Base-by-base conservation (phyloP, 495 filamentous ascomycete genomes). In the Acidiella bohemica region DNA sequence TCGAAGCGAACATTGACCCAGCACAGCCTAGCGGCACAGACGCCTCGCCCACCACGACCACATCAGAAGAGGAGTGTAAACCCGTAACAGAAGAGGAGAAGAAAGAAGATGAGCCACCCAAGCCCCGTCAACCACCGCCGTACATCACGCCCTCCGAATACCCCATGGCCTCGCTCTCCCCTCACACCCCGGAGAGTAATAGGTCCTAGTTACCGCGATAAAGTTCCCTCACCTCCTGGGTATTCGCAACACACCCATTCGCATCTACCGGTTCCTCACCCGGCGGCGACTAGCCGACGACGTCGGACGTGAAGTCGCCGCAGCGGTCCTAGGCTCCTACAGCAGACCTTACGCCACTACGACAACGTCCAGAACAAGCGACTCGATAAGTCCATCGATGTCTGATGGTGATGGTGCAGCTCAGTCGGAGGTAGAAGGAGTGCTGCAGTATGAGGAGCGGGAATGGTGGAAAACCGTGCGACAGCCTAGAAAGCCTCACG, bases 171-270 rank as follows among this genome's bases (percentile, higher is more conserved):
- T 22, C 59, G 24, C 68, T 80, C 22, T 73, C 85, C 0, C 51
- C 67, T 16, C 57, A 66, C 16, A 62, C 80, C 20, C 87, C 86
- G 2, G 48, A 61, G 17, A 63, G 72, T 13, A 3, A 59, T 80
- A 37, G 63, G 66, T 23, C 85, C 84, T 24, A 24, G 76, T 78
- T 12, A 63, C 68, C n/a, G 70, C 79, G 6, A 68, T 99, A 30
- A 63, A 67, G 27, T 78, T 93, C 59, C 90, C 90, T 0, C 86
- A 95, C 55, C 71, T 96, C 35, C 80, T 99, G 20, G 90, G 90
- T 43, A 92, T 99, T 66, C 61, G 86, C 33, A 88, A 92, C 61
- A 95, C 86, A 0, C 84, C 84, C 0, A 82, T 75, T 47, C 75
- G 90, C 25, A 55, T 95, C 36, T 81, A 82, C 53, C 84, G 90